Conservation (phyloP, 768 basidiomycete species). For the Tylopilus vinaceipallidus region DNA sequence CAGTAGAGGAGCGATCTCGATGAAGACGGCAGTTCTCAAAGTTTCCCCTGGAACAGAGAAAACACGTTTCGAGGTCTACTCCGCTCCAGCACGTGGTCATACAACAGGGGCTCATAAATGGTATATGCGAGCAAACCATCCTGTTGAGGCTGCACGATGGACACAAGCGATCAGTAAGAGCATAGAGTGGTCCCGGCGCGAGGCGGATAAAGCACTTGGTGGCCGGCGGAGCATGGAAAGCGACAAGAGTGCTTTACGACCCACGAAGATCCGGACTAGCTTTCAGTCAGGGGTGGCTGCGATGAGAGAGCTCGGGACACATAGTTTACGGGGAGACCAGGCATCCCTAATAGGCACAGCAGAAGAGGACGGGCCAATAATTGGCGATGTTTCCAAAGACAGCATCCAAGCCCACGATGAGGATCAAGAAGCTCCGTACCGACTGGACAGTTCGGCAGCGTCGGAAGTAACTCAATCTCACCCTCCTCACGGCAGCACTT, state of each 20-base stretch:
- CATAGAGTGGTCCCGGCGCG: slow-evolving; percentile 67
- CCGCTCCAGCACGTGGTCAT: slow-evolving; percentile 49
- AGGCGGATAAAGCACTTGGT: slow-evolving; percentile 28
- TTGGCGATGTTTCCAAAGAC: slow-evolving; percentile 14
- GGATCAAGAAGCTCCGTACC: slow-evolving; percentile 32
- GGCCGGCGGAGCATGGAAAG: slow-evolving; percentile 47
- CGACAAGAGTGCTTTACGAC: slow-evolving; percentile 39
- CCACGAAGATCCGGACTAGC: slow-evolving; percentile 29
- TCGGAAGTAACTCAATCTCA: slow-evolving; percentile 37
- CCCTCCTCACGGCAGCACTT: slow-evolving; percentile 58
- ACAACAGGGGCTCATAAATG: slow-evolving; percentile 59
- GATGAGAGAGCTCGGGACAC: slow-evolving; percentile 24
- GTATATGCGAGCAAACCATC: slow-evolving; percentile 84
- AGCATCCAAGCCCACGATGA: slow-evolving; percentile 27
- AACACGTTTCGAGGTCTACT: slow-evolving; percentile 81
- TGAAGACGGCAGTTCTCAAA: slow-evolving; percentile 74
- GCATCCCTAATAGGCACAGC: slow-evolving; percentile 22
- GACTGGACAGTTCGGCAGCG: slow-evolving; percentile 46
- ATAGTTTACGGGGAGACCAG: slow-evolving; percentile 24
- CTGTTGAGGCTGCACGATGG: slow-evolving; percentile 89
- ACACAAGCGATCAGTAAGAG: slow-evolving; percentile 68
- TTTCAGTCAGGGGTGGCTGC: slow-evolving; percentile 30
- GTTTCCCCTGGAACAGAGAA: slow-evolving; percentile 50
- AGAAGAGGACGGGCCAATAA: slow-evolving; percentile 14
- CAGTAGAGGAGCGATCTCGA: slow-evolving; percentile 83